Conservation (phyloP, 1,284 basidiomycete species). For the Ustilago bromivora region DNA sequence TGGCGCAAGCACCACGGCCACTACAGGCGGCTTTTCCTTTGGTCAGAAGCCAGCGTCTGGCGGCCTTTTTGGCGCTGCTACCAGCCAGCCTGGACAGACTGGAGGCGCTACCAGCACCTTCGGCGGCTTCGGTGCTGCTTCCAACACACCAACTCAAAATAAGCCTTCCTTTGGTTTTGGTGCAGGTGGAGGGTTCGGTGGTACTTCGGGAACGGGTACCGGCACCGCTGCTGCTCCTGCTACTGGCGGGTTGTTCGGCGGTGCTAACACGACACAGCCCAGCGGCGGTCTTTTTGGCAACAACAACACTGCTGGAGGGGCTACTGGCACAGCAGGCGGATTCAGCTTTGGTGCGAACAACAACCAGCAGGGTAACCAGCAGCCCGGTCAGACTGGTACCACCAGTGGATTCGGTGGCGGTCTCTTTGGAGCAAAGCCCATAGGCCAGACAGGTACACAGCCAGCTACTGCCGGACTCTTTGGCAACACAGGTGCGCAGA, state of each 20-base stretch:
- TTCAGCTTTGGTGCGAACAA: slow-evolving; percentile 54
- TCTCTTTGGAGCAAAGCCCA: slow-evolving; percentile 66
- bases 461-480: slow-evolving; percentile 70
- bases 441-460: slow-evolving; percentile 50
- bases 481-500: slow-evolving; percentile 43
- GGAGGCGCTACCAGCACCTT: slow-evolving; percentile 56
- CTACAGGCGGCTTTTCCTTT: slow-evolving; percentile 50
- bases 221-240: slow-evolving; percentile 56
- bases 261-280: slow-evolving; percentile 53
- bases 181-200: slow-evolving; percentile 48
- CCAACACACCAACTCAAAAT: slow-evolving; percentile 44
- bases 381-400: slow-evolving; percentile 40
- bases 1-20: slow-evolving; percentile 41
- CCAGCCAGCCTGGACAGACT: slow-evolving; percentile 45
- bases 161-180: slow-evolving; percentile 67
- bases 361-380: slow-evolving; percentile 41
- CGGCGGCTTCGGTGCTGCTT: slow-evolving; percentile 59
- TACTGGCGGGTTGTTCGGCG: slow-evolving; percentile 71
- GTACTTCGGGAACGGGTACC: slow-evolving; percentile 33
- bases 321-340: slow-evolving; percentile 43
- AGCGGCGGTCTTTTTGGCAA: slow-evolving; percentile 53
- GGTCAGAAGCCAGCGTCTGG: slow-evolving; percentile 63
- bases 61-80: slow-evolving; percentile 73
- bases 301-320: slow-evolving; percentile 24
- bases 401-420: slow-evolving; percentile 59